Percentiles rank a stretch among this genome's conserved stretches.
Conservation (phyloP, 441 rosid species). For the Populus hybrid region DNA sequence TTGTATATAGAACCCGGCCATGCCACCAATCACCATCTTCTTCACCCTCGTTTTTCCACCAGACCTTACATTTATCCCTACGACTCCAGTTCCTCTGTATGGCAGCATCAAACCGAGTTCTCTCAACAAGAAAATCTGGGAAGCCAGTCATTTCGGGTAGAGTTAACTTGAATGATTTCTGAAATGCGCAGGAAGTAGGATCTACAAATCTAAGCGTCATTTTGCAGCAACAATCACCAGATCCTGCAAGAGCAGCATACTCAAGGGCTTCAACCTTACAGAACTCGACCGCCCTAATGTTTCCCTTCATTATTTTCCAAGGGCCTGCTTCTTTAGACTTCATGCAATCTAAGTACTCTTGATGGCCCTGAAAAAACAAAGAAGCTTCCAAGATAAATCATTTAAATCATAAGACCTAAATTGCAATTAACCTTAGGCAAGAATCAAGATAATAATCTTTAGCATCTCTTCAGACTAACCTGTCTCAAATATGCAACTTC, state of each 20-base stretch:
- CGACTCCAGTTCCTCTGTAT: conserved; percentile 75
- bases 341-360: conserved; percentile 58
- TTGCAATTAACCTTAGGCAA: conserved; percentile 1
- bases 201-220: conserved; percentile 80
- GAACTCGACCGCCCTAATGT: conserved; percentile 77
- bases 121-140: conserved; percentile 97
- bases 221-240: conserved; percentile 99
- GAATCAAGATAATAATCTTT: neutral
- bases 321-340: conserved; percentile 61
- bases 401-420: neutral
- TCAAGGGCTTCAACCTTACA: conserved; percentile 81
- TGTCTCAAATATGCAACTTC: conserved; percentile 88
- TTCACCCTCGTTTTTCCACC: conserved; percentile 94
- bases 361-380: conserved; percentile 75
- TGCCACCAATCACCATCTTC: conserved; percentile 98
- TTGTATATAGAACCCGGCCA: conserved; percentile 71
- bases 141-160: conserved; percentile 80
- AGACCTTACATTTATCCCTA: conserved; percentile 93
- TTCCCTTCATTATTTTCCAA: conserved; percentile 62
- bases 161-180: conserved; percentile 61
- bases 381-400: conserved; percentile 15
- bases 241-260: conserved; percentile 79
- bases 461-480: conserved; percentile 39
- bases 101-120: conserved; percentile 84
- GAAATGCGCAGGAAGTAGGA: conserved; percentile 55